Evolutionary conservation across 306 rosid species (phyloP), one percentile per base, ranked within the genome.

Genomic region (Rubus parviflorus): DNA sequence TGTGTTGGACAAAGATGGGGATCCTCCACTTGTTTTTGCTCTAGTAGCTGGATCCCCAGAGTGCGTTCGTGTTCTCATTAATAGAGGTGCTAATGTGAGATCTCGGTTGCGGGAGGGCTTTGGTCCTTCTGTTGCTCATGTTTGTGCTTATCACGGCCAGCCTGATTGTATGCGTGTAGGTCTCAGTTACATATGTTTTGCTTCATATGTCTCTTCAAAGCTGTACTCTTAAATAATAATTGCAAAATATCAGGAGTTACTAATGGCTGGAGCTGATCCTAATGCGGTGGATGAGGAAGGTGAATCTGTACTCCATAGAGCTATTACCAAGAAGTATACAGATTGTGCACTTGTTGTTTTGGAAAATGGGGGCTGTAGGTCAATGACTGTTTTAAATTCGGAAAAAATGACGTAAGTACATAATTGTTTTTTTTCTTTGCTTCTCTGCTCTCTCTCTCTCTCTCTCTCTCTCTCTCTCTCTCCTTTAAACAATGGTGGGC

Each of bases 131-230:
- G 91, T 92, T 79, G 97, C 97, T 77, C 97, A 95, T 48, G 96
- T 92, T 49, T 95, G 99, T 87, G 99, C 99, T 58, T 90, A 89
- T 81, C 99, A 95, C 77, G 99, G 99, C 45, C 99, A 95, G 80
- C 99, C 99, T 42, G 97, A 95, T 90, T 95, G 99, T 84, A 95
- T 95, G 99, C 93, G 85, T 67, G 99, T 95, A 90, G 76, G 99
- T 87, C 72, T 81, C 81, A 43, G 22, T 86, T 81, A 63, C 77
- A 52, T 66, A 64, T 70, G 35, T 73, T 84, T 47, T 67, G 2
- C 40, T 76, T 48, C 20, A 16, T 69, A 20, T 22, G 15, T 68
- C 81, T 81, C 48, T 37, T 52, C 54, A 68, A 72, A 82, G 54
- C 74, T 73, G 63, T 37, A 63, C 63, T 71, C 52, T 82, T 46